Evolutionary conservation across 176 grass and related monocot genomes (phyloP).

Genomic region (Triticum aestivum): IWGSC_CS_RefSeq_v2.1 NC_057809.1:579771613-579772112

Average conservation of each 20-base stretch:
- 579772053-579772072: not conserved
- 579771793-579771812: not conserved
- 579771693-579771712: not conserved
- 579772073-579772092: not conserved
- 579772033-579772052: slow-evolving; percentile 44
- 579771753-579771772: not conserved
- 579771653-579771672: not conserved
- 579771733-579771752: not conserved
- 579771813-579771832: not conserved
- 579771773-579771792: not conserved
- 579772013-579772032: slow-evolving; percentile 19
- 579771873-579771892: not conserved
- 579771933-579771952: not conserved
- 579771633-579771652: not conserved
- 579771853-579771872: not conserved
- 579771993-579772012: not conserved
- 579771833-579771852: not conserved
- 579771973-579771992: not conserved
- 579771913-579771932: not conserved
- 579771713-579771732: not conserved
- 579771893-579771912: not conserved
- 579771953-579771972: slow-evolving; percentile 1
- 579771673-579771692: not conserved
- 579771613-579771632: not conserved
- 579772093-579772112: not conserved